Conservation (phyloP, 75 land plant species). For the Cupressus sempervirens region DNA sequence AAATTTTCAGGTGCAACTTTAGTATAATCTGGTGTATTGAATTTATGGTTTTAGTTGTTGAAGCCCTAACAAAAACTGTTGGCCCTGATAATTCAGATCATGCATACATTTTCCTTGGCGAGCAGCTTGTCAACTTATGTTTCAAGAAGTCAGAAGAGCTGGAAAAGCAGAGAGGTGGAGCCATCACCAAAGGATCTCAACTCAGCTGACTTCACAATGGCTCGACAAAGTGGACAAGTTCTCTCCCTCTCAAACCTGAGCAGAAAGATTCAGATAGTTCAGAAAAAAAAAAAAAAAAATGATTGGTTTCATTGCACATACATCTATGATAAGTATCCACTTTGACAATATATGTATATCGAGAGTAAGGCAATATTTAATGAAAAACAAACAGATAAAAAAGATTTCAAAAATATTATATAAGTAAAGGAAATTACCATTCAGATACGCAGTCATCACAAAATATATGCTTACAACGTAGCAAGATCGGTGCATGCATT, state of each 20-base stretch:
- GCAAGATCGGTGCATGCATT: constrained; percentile 47
- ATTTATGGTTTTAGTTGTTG: not conserved
- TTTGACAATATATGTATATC: not conserved
- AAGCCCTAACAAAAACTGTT: not conserved
- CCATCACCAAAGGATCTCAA: constrained; percentile 44
- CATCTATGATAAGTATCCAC: too few species aligned
- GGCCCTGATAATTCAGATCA: not conserved
- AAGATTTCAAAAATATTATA: not conserved
- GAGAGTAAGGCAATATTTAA: not conserved
- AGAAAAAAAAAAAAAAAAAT: not conserved
- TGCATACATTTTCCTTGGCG: not conserved
- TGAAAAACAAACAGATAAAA: not conserved
- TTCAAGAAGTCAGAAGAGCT: constrained; percentile 22
- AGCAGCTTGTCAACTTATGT: not conserved
- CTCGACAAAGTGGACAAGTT: constrained; percentile 41
- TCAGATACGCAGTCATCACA: constrained; percentile 52
- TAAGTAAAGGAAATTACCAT: constrained; percentile 19
- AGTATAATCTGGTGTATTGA: not conserved
- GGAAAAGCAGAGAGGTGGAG: constrained; percentile 39
- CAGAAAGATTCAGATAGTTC: not conserved
- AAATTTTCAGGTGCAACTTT: not conserved
- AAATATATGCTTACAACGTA: constrained; percentile 44
- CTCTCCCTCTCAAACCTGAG: constrained; percentile 48
- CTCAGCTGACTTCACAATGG: constrained; percentile 36
- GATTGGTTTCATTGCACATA: not conserved